phyloP scores from a whole-genome alignment of 2,329 filamentous ascomycete genomes.

The Pochonia chlamydosporia region DNA sequence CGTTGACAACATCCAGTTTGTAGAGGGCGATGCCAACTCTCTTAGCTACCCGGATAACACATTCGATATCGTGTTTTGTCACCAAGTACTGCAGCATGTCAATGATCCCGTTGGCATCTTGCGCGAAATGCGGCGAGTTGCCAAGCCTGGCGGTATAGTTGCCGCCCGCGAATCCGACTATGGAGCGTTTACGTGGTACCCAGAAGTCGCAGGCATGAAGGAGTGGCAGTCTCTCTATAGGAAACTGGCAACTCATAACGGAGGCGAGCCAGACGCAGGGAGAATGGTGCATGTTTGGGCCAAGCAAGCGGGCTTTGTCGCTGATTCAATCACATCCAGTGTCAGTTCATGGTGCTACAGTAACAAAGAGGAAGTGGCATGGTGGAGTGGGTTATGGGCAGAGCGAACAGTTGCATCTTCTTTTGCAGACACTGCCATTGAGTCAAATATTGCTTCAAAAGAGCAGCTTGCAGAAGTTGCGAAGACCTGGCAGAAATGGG shows the following conservation, averaged over 20 bases:
- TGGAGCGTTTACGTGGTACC: slow-evolving; percentile 17
- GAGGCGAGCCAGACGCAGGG: slow-evolving; percentile 16
- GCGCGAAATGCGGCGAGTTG: slow-evolving; percentile 33
- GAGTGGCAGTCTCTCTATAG: slow-evolving; percentile 14
- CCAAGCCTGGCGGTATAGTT: slow-evolving; percentile 34
- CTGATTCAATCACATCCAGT: slow-evolving; percentile 8
- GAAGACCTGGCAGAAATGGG: slow-evolving; percentile 9
- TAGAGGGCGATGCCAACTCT: slow-evolving; percentile 19
- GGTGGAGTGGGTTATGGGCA: slow-evolving; percentile 17
- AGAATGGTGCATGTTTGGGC: slow-evolving; percentile 17
- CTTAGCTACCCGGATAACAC: slow-evolving; percentile 29
- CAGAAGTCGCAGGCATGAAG: slow-evolving; percentile 13
- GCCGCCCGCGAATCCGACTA: slow-evolving; percentile 22
- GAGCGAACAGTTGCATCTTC: slow-evolving; percentile 13
- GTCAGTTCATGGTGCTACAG: slow-evolving; percentile 17
- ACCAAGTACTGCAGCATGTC: slow-evolving; percentile 35
- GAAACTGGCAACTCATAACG: slow-evolving; percentile 11
- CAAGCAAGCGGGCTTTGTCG: slow-evolving; percentile 13
- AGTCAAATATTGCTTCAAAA: slow-evolving; percentile 7
- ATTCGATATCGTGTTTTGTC: slow-evolving; percentile 34
- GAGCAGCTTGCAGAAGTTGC: slow-evolving; percentile 2
- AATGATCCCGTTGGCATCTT: slow-evolving; percentile 25
- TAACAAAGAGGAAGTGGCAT: slow-evolving; percentile 13
- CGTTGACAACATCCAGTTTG: slow-evolving; percentile 28
- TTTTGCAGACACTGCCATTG: slow-evolving; percentile 3